Conservation (phyloP, 2,329 filamentous ascomycete species). For the Aspergillus melleus region DNA sequence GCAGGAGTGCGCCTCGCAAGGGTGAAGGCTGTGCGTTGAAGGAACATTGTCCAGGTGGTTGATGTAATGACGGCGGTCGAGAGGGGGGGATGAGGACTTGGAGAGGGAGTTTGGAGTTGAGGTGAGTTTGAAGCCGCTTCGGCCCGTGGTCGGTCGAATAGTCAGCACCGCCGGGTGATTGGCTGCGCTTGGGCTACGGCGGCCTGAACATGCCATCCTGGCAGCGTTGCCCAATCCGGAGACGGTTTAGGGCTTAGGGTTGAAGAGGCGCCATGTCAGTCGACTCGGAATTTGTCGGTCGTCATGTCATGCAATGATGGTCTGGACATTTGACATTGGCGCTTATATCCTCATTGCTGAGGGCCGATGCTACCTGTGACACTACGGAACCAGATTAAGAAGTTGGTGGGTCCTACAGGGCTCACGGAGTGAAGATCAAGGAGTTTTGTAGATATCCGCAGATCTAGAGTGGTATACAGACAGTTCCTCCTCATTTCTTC, state of each 20-base stretch:
- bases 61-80: slow-evolving; percentile 23
- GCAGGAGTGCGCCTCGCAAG: slow-evolving; percentile 47
- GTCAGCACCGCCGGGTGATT: slow-evolving; percentile 27
- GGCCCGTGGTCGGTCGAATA: slow-evolving; percentile 30
- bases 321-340: background rate
- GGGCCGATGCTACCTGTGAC: too few relatives aligned
- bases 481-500: background rate
- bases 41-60: slow-evolving; percentile 44
- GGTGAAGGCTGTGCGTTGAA: slow-evolving; percentile 48
- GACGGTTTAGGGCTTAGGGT: slow-evolving; percentile 19
- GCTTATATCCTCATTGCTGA: background rate
- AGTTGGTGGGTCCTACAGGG: background rate
- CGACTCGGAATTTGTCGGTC: background rate
- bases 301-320: background rate
- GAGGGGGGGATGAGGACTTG: slow-evolving; percentile 24
- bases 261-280: background rate
- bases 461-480: background rate
- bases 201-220: slow-evolving; percentile 6
- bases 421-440: background rate
- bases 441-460: background rate
- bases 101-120: slow-evolving; percentile 36
- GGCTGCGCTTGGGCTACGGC: slow-evolving; percentile 21
- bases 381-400: background rate
- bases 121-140: slow-evolving; percentile 43
- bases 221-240: slow-evolving; percentile 19